These are phyloP conservation scores for Fusarium multiceps DNA, from an alignment of 2,329 filamentous ascomycete genomes.

Conservation along the genomic window DNA sequence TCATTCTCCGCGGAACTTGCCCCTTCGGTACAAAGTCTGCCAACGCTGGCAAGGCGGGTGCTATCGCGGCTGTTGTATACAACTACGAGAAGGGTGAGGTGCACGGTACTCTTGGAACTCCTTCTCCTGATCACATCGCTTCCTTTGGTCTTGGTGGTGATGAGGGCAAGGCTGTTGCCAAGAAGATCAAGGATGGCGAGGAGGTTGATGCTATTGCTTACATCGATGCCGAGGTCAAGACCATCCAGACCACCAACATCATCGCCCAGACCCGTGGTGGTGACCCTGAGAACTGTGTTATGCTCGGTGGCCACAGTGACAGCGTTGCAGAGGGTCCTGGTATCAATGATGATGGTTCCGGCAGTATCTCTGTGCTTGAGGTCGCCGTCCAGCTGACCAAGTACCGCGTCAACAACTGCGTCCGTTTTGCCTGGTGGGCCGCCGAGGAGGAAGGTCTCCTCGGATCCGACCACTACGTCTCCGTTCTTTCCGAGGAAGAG, in stretches of 20 bases:
- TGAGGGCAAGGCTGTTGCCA: constrained; percentile 67
- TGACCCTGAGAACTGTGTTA: constrained; percentile 71
- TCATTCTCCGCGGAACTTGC: constrained; percentile 77
- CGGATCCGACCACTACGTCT: constrained; percentile 71
- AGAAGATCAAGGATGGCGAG: constrained; percentile 63
- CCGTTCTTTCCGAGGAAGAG: constrained; percentile 65
- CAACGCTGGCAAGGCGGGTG: constrained; percentile 75
- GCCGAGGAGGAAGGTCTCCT: constrained; percentile 75
- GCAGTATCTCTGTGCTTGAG: constrained; percentile 71
- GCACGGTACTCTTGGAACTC: constrained; percentile 75
- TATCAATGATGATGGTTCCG: constrained; percentile 83
- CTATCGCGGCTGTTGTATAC: constrained; percentile 77
- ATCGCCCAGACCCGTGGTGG: constrained; percentile 70
- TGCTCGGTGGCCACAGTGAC: constrained; percentile 74
- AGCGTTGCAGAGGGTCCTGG: constrained; percentile 73
- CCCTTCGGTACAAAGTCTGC: constrained; percentile 77
- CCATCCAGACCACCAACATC: constrained; percentile 68
- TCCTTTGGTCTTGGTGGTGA: constrained; percentile 73
- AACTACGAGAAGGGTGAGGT: constrained; percentile 74
- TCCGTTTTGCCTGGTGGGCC: constrained; percentile 76
- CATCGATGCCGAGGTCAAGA: constrained; percentile 67
- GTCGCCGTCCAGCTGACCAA: constrained; percentile 68
- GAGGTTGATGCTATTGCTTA: constrained; percentile 66
- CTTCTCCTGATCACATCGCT: constrained; percentile 69
- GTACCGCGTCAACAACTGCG: constrained; percentile 71